Conservation (phyloP, 1,284 basidiomycete species). For the Gymnopus androsaceus region DNA sequence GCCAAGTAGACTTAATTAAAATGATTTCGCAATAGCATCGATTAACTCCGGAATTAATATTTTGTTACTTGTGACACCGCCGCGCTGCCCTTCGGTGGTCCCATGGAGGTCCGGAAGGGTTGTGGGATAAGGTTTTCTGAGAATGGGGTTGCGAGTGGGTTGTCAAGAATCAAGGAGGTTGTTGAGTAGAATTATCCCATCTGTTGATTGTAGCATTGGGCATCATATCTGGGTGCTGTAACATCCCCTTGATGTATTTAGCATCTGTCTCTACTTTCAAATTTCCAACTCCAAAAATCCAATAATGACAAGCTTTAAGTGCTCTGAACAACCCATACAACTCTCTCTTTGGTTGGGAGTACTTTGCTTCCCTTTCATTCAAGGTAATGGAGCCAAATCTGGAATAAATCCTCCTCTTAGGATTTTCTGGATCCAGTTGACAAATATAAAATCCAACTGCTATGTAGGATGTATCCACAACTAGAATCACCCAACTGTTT, state of each 20-base stretch:
- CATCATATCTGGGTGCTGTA: constrained; percentile 32
- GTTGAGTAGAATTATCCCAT: constrained; percentile 40
- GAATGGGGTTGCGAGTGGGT: too few relatives aligned
- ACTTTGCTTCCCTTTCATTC: constrained; percentile 30
- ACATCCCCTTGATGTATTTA: constrained; percentile 34
- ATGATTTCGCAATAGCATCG: too few relatives aligned
- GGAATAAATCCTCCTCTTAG: constrained; percentile 18
- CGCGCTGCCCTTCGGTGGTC: too few relatives aligned
- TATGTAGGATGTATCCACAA: constrained; percentile 34
- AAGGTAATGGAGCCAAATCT: constrained; percentile 30
- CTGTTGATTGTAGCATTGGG: constrained; percentile 33
- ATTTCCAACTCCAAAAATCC: constrained; percentile 27
- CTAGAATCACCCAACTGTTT: constrained; percentile 24
- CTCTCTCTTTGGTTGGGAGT: constrained; percentile 38
- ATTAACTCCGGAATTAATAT: too few relatives aligned
- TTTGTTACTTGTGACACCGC: too few relatives aligned
- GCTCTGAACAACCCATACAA: constrained; percentile 34
- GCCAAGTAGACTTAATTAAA: too few relatives aligned
- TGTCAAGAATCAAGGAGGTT: constrained; percentile 31
- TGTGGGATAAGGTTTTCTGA: too few relatives aligned
- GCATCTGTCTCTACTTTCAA: constrained; percentile 34
- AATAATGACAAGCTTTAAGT: constrained; percentile 21
- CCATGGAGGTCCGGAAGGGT: too few relatives aligned
- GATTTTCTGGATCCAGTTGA: constrained; percentile 23
- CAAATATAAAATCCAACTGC: constrained; percentile 23